Evolutionary conservation across 176 grass and related monocot species (phyloP).

Genomic region (Thalia dealbata): DNA sequence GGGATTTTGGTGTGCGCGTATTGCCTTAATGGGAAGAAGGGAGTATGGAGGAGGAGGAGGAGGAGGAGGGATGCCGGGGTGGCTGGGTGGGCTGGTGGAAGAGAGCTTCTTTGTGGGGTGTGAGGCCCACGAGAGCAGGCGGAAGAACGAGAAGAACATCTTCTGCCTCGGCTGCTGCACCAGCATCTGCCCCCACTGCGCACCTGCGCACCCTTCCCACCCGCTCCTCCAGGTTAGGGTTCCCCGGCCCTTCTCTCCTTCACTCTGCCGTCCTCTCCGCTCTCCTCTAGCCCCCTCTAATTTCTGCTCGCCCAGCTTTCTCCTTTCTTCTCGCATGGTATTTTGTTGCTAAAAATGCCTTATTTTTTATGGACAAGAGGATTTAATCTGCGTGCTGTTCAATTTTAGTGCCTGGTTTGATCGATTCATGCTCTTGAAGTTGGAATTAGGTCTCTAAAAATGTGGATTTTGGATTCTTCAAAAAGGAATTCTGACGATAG

Average conservation of each 20-base stretch:
- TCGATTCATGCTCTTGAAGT: neutral
- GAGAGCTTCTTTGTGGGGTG: constrained; percentile 19
- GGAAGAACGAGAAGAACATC: constrained; percentile 24
- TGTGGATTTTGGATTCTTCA: too few relatives aligned
- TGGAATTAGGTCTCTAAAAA: too few relatives aligned
- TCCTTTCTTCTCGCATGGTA: neutral
- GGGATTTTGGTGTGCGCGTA: too few relatives aligned
- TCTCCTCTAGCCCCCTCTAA: neutral
- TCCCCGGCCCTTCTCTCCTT: neutral
- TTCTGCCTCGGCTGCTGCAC: constrained; percentile 19
- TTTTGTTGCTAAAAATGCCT: neutral
- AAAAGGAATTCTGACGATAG: too few relatives aligned
- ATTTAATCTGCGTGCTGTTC: neutral
- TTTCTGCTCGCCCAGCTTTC: neutral
- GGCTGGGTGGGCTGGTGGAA: constrained; percentile 11
- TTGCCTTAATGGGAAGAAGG: constrained; percentile 1
- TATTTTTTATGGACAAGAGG: neutral
- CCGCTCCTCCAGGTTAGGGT: constrained; percentile 13
- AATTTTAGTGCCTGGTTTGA: neutral
- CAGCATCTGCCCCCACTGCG: constrained; percentile 23
- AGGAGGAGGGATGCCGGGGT: constrained; percentile 7
- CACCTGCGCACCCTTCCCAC: constrained; percentile 7
- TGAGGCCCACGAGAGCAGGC: neutral
- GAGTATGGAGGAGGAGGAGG: neutral
- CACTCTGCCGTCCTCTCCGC: neutral